Percentiles rank a stretch among this genome's conserved stretches.
Conservation (phyloP, 495 filamentous ascomycete species). For the Penicillium soppii region DNA sequence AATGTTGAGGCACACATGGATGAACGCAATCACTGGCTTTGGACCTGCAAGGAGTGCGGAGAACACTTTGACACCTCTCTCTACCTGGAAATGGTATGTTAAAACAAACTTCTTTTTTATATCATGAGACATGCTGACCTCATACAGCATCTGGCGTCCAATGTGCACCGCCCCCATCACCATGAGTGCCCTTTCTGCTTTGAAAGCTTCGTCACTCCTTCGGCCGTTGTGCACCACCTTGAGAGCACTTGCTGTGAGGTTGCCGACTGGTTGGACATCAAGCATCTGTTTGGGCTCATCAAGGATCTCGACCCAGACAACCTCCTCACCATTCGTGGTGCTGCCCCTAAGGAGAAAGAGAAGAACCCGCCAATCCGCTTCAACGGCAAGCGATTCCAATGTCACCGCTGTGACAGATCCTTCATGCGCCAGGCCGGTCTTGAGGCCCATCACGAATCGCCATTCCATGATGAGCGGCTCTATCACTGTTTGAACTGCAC, state of each 20-base stretch:
- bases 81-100: too few relatives aligned
- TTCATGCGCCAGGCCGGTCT: too few relatives aligned
- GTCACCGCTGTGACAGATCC: too few relatives aligned
- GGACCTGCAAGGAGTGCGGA: too few relatives aligned
- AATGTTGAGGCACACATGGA: too few relatives aligned
- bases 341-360: too few relatives aligned
- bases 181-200: not conserved
- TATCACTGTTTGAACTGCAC: constrained; percentile 57
- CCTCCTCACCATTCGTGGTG: not conserved
- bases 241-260: not conserved
- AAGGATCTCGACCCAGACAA: not conserved
- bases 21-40: too few relatives aligned
- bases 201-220: not conserved
- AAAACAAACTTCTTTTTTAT: too few relatives aligned
- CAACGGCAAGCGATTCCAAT: too few relatives aligned
- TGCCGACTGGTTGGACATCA: not conserved
- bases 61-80: too few relatives aligned
- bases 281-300: not conserved
- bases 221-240: not conserved
- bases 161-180: not conserved
- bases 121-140: not conserved
- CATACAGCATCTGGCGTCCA: not conserved
- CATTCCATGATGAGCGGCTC: constrained; percentile 41
- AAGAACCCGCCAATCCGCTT: too few relatives aligned
- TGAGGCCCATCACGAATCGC: too few relatives aligned